A percentile compares a stretch with the other conserved stretches of the same genome.
Evolutionary conservation across 177 flowering plant species (phyloP).

Genomic region (Vitis hybrid): DNA sequence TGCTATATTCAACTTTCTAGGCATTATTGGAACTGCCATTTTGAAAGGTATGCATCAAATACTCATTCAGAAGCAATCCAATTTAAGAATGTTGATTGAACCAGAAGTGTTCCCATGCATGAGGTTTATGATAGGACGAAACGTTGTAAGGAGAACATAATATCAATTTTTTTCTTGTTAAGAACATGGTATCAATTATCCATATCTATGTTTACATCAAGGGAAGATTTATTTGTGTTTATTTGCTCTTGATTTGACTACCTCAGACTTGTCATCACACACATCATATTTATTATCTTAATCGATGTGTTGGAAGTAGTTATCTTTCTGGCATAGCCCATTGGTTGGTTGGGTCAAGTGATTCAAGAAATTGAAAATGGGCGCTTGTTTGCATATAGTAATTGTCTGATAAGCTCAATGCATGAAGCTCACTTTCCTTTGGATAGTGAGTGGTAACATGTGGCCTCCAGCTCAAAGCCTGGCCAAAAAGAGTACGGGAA

Average conservation of each 20-base stretch:
- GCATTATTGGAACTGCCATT: conserved; percentile 65
- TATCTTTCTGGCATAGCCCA: background rate
- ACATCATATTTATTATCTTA: background rate
- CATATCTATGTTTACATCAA: background rate
- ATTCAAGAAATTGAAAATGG: background rate
- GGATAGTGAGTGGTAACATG: background rate
- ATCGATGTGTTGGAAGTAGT: background rate
- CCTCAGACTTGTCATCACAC: background rate
- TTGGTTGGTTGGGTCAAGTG: background rate
- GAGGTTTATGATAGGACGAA: too few species aligned
- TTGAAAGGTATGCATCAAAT: conserved; percentile 59
- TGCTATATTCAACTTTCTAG: conserved; percentile 96
- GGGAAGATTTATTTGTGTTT: background rate
- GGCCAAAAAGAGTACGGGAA: too few species aligned
- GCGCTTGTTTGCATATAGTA: background rate
- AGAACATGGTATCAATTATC: background rate
- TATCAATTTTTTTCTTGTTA: too few species aligned
- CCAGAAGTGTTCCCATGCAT: too few species aligned
- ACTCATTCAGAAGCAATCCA: too few species aligned
- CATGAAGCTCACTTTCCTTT: background rate
- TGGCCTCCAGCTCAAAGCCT: background rate
- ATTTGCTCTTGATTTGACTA: background rate
- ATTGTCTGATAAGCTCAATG: background rate
- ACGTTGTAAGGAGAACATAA: too few species aligned
- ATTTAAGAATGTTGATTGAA: background rate